Evolutionary conservation across 352 stramenopile species (phyloP).

Genomic region (Halophytophthora polymorphica): DNA sequence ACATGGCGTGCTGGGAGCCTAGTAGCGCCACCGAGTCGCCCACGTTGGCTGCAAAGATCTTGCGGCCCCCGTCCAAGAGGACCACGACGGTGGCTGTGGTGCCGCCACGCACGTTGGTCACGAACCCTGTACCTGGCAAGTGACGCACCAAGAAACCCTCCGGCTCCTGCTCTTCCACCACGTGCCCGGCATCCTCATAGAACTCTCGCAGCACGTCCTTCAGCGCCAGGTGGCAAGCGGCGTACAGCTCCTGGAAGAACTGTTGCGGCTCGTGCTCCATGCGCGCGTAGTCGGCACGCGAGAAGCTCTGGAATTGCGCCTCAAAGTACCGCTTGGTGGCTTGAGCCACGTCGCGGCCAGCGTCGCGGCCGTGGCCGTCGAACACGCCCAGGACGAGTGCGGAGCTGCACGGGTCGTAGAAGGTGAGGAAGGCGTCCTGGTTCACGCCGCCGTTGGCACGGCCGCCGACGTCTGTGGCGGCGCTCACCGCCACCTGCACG

Average conservation of each 20-base stretch:
- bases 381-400: conserved; percentile 75
- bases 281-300: conserved; percentile 35
- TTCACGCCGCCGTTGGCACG: conserved; percentile 59
- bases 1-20: conserved; percentile 13
- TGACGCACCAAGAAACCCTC: conserved; percentile 64
- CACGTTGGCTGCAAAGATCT: conserved; percentile 80
- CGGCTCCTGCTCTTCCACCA: conserved; percentile 50
- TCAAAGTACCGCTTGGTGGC: conserved; percentile 65
- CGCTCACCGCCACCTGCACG: conserved; percentile 34
- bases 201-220: conserved; percentile 56
- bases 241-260: conserved; percentile 51
- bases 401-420: conserved; percentile 28
- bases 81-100: conserved; percentile 85
- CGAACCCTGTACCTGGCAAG: conserved; percentile 25
- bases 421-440: conserved; percentile 88
- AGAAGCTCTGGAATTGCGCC: conserved; percentile 51
- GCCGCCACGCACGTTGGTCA: conserved; percentile 85
- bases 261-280: conserved; percentile 52
- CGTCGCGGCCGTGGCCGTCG: conserved; percentile 83
- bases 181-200: conserved; percentile 57
- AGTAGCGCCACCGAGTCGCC: conserved; percentile 73
- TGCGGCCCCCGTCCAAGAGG: conserved; percentile 58
- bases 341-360: conserved; percentile 62
- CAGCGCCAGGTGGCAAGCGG: conserved; percentile 58
- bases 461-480: conserved; percentile 55